Evolutionary conservation across 805 yeast genomes (phyloP).

Genomic region (Barnettozyma botsteinii): DNA sequence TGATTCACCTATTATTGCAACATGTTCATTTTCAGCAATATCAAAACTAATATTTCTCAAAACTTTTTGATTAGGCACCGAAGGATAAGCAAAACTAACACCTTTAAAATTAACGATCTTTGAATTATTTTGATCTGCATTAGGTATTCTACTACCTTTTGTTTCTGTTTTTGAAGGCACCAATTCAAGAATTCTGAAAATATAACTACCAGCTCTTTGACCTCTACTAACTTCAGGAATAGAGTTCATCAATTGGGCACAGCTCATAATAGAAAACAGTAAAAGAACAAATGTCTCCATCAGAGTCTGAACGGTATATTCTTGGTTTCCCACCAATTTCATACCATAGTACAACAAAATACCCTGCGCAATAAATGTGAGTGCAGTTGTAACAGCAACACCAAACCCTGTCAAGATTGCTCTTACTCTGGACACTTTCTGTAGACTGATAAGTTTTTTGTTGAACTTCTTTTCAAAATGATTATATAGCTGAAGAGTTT

Average conservation of each 20-base stretch:
- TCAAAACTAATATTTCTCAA: constrained; percentile 39
- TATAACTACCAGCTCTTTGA: constrained; percentile 59
- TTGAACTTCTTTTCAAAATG: constrained; percentile 40
- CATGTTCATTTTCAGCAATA: constrained; percentile 41
- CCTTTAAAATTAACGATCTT: constrained; percentile 36
- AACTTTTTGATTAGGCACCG: constrained; percentile 25
- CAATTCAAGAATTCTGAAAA: constrained; percentile 37
- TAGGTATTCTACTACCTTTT: constrained; percentile 27
- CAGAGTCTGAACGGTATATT: constrained; percentile 51
- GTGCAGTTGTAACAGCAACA: constrained; percentile 47
- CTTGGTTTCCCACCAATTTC: constrained; percentile 51
- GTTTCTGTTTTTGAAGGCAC: constrained; percentile 33
- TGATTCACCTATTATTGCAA: constrained; percentile 77
- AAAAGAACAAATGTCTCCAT: constrained; percentile 68
- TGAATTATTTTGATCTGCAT: constrained; percentile 21
- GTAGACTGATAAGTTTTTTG: constrained; percentile 27
- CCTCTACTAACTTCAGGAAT: constrained; percentile 83
- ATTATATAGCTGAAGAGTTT: constrained; percentile 44
- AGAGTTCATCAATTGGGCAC: constrained; percentile 52
- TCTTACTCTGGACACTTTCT: constrained; percentile 41
- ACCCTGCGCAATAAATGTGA: constrained; percentile 60
- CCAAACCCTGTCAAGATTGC: constrained; percentile 64
- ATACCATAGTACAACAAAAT: constrained; percentile 77
- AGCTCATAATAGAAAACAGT: constrained; percentile 63
- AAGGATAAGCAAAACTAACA: constrained; percentile 46